Base-by-base conservation (phyloP, 2,329 filamentous ascomycete species). In the Ustulina deusta region DNA sequence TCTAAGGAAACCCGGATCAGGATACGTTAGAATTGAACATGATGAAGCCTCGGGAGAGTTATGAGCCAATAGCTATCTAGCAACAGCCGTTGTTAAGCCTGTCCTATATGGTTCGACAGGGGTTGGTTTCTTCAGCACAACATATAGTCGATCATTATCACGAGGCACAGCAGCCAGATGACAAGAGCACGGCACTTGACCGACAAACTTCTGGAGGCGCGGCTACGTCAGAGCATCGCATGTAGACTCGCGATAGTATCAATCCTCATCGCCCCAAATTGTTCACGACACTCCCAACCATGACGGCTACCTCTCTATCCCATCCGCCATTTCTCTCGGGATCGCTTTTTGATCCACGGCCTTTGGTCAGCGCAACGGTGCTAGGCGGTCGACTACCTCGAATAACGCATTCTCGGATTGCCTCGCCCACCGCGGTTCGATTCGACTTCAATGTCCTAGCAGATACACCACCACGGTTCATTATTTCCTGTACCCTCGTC, bases 261-360 rank as follows among this genome's bases (percentile, higher is more conserved):
- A 29, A 52, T 48, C 11, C 22, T 75, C 70, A 84, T 69, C 84
- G 80, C 11, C 84, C 82, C 3, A 89, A 74, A 66, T 85, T 85
- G 55, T 86, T 87, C 44, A 94, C 85, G 6, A 97, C 89, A 74
- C 93, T 93, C 60, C 92, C 91, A 48, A 97, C 92, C 95, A 98
- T 97, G 55, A 98, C 94, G 1, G 94, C 94, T 55, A 94, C 91
- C 81, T 98, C 96, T 44, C 95, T 87, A 75, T 97, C 95, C 93
- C 93, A 97, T 63, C 83, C 86, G 6, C 82, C 83, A 69, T 79
- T 81, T 70, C 82, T 82, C 13, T 81, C 81, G n/a, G 81, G 76
- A 48, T 84, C 80, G 38, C 79, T 78, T 72, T 78, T 83, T 67
- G 71, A 74, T 67, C 67, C 70, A 65, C 83, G 85, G 36, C 77